These are phyloP conservation scores for Acanthamoeba polyphaga DNA, from an alignment of 208 protist species.

Conservation along the genomic window DNA sequence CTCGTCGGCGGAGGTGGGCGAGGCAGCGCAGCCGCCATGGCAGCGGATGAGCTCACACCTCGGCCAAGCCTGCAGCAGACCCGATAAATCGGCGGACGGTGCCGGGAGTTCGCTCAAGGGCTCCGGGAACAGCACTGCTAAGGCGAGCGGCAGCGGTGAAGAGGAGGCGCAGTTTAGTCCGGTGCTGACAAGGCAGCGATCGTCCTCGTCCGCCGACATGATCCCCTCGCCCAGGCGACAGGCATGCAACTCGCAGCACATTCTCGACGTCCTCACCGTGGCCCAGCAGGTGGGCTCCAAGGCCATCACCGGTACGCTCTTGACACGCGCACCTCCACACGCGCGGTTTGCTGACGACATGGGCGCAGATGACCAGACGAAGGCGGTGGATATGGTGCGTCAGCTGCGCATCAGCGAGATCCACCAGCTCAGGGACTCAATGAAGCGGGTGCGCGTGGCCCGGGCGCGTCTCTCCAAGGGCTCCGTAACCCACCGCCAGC, in stretches of 20 bases:
- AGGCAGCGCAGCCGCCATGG: not conserved
- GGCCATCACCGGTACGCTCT: conserved; percentile 34
- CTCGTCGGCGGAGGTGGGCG: not conserved
- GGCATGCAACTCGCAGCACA: conserved; percentile 18
- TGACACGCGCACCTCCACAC: not conserved
- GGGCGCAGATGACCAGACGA: not conserved
- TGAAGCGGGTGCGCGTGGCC: conserved; percentile 6
- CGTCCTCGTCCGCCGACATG: not conserved
- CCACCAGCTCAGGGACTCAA: not conserved
- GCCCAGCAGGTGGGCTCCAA: conserved; percentile 47
- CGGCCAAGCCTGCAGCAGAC: no score
- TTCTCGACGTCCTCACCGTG: conserved; percentile 54
- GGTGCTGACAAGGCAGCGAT: not conserved
- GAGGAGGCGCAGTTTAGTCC: not conserved
- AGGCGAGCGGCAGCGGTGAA: no score
- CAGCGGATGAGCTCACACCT: not conserved
- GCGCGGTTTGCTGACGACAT: not conserved
- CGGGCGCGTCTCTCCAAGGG: not conserved
- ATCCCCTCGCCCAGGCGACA: not conserved
- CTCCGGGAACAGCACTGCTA: no score
- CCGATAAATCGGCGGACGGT: no score
- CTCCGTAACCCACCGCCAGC: not conserved
- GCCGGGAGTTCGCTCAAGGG: no score
- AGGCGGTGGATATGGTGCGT: conserved; percentile 38
- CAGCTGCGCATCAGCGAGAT: conserved; percentile 26